Base-by-base conservation (phyloP, 371 early-diverging fungal species). In the Zopfochytrium polystomum region DNA sequence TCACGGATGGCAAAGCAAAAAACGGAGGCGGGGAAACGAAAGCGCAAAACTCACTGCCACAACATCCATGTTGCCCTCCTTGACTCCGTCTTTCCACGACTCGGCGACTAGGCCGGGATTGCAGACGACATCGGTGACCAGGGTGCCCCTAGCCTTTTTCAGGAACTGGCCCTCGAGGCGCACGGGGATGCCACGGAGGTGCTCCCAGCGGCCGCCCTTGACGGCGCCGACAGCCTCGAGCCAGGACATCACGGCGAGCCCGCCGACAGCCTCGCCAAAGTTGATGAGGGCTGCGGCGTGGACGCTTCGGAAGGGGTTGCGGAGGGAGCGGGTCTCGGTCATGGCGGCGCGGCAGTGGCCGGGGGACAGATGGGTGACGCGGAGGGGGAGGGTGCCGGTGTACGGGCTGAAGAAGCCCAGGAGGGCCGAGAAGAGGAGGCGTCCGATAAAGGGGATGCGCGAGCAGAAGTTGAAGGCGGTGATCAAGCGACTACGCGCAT, bases 221-320 rank as follows among this genome's bases (percentile, higher is more conserved):
- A 27, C 31, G 13, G 5, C 13, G 5, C 9, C 13, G 5, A 9
- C 30, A 13, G 5, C 13, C 38, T 65, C 65, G 13, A 20, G 38
- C 59, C 52, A 58, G 9, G 58, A n/a, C 29, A 65, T 20, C 25
- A 65, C 34, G 29, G 59, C 65, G 11, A 60, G 9, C 23, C 67
- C 67, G 52, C 52, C 46, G n/a, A 55, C 44, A n/a, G 60, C 59
- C 45, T 66, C 67, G 32, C 62, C 67, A 31, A 66, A 20, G 52
- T 66, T 66, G 7, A 60, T 60, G 27, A 66, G 34, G 2, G 67
- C 67, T 13, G 67, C 67, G 18, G 67, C 67, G 51, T 66, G 67
- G n/a, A 63, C 34, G 3, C 58, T 57, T 23, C 29, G 23, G 58
- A 66, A 66, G 34, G 67, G 67, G 52, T 66, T 66, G 34, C 34